phyloP scores from a whole-genome alignment of 495 filamentous ascomycete species.

The Penicillium argentinense region DNA sequence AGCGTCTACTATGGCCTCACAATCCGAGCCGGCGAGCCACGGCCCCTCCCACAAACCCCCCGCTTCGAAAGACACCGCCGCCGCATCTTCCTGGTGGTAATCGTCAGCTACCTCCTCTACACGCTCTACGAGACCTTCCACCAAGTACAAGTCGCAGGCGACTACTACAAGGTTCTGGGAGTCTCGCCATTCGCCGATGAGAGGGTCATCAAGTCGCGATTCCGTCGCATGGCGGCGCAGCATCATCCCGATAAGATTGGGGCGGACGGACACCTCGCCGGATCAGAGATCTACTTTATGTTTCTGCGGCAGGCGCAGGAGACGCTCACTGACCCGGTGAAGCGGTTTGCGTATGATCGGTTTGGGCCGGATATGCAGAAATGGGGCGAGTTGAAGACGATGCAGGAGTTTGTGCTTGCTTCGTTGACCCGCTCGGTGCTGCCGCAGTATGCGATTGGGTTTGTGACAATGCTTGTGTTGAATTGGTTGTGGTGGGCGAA shows the following conservation, averaged over 20 bases:
- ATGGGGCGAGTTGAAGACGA: constrained; percentile 68
- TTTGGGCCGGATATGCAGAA: constrained; percentile 75
- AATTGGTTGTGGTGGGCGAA: constrained; percentile 78
- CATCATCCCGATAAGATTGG: constrained; percentile 94
- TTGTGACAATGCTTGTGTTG: constrained; percentile 62
- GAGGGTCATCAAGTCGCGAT: constrained; percentile 76
- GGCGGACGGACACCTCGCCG: constrained; percentile 23
- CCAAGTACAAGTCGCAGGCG: constrained; percentile 63
- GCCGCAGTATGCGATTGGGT: constrained; percentile 65
- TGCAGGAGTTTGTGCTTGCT: constrained; percentile 68
- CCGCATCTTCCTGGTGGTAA: constrained; percentile 78
- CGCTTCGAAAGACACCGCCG: constrained; percentile 71
- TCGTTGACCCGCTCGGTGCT: constrained; percentile 56
- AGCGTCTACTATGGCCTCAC: constrained; percentile 82
- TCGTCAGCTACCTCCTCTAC: constrained; percentile 82
- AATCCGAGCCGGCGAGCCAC: constrained; percentile 86
- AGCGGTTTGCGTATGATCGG: constrained; percentile 89
- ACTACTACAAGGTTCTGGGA: constrained; percentile 76
- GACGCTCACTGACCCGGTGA: constrained; percentile 73
- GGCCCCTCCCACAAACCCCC: constrained; percentile 69
- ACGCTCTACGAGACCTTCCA: constrained; percentile 93
- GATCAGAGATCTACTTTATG: constrained; percentile 66
- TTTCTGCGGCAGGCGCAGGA: constrained; percentile 82
- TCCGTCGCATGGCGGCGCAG: constrained; percentile 78
- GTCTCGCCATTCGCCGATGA: constrained; percentile 69